These are phyloP conservation scores for Cyphellophora attinorum DNA, from an alignment of 2,329 filamentous ascomycete species.

Conservation along the genomic window DNA sequence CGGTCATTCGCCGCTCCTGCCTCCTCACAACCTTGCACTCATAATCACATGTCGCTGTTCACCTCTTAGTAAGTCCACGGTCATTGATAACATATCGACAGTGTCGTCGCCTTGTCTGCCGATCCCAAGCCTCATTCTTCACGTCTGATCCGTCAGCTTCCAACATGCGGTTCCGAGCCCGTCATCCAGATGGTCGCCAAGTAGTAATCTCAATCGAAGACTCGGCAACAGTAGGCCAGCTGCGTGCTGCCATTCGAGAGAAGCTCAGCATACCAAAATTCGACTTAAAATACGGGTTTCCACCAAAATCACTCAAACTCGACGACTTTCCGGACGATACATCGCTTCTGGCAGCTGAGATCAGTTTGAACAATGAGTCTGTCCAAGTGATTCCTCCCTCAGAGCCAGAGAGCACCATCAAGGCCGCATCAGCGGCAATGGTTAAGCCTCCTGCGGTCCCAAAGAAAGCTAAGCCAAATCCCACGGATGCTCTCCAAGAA, in stretches of 20 bases:
- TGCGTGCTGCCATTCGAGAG: background rate
- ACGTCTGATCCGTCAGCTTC: too few species aligned
- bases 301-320: background rate
- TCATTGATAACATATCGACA: too few species aligned
- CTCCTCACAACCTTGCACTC: too few species aligned
- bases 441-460: background rate
- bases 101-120: too few species aligned
- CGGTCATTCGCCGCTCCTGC: too few species aligned
- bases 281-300: background rate
- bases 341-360: background rate
- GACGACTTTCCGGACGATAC: background rate
- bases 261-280: background rate
- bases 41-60: too few species aligned
- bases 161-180: background rate
- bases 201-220: background rate
- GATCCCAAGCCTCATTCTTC: too few species aligned
- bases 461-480: background rate
- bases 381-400: background rate
- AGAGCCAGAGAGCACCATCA: too few species aligned
- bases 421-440: background rate
- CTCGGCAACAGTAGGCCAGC: background rate
- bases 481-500: constrained; percentile 26
- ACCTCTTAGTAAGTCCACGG: too few species aligned
- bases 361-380: background rate
- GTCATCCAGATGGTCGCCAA: background rate